Conservation (phyloP, 345 rosid species). For the Gossypium ekmanianum region DNA sequence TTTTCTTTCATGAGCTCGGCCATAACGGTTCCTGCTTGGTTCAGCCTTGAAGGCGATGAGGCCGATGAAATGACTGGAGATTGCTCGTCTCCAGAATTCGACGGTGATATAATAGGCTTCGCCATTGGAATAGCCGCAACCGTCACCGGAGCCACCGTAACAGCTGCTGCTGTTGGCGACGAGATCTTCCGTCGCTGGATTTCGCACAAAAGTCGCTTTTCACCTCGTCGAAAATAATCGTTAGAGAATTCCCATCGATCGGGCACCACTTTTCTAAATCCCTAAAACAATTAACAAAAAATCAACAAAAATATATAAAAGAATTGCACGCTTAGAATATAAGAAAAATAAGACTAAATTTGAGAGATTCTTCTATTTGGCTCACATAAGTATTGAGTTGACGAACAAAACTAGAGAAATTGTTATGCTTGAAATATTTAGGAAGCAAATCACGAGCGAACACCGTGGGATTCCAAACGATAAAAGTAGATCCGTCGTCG, state of each 20-base stretch:
- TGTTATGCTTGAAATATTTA: slow-evolving; percentile 76
- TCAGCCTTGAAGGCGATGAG: slow-evolving; percentile 32
- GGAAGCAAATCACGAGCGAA: slow-evolving; percentile 90
- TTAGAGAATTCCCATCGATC: slow-evolving; percentile 97
- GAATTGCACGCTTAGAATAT: background rate
- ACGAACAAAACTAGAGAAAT: slow-evolving; percentile 91
- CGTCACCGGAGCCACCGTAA: background rate
- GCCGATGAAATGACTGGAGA: slow-evolving; percentile 41
- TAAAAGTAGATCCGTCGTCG: slow-evolving; percentile 76
- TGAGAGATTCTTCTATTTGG: background rate
- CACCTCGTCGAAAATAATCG: slow-evolving; percentile 68
- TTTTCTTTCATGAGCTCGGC: slow-evolving; percentile 67
- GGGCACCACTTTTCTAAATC: slow-evolving; percentile 78
- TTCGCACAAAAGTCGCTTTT: slow-evolving; percentile 63
- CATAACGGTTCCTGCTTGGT: slow-evolving; percentile 26
- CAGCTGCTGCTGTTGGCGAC: slow-evolving; percentile 11
- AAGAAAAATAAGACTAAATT: background rate
- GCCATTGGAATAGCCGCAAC: slow-evolving; percentile 32
- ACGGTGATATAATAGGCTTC: slow-evolving; percentile 40
- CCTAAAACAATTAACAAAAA: slow-evolving; percentile 33
- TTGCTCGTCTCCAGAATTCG: slow-evolving; percentile 60
- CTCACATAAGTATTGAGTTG: slow-evolving; percentile 91
- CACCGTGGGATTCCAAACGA: slow-evolving; percentile 83
- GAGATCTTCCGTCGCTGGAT: slow-evolving; percentile 77
- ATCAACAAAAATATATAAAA: background rate